phyloP scores from a whole-genome alignment of 2,329 filamentous ascomycete genomes.

The Phialophora verrucosa region DNA sequence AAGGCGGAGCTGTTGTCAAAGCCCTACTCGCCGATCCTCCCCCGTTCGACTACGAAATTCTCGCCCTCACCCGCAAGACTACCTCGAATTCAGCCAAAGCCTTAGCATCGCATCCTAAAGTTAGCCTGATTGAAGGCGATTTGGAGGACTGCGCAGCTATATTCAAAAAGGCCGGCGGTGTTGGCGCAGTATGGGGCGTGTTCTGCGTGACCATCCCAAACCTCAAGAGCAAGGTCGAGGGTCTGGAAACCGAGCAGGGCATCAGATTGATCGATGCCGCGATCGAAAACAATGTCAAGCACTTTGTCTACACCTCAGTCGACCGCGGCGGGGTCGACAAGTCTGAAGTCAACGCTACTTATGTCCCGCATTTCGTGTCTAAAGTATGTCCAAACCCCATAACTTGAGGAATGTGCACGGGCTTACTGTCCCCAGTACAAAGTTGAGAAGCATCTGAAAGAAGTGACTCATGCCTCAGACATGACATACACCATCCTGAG shows the following conservation, averaged over 20 bases:
- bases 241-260: conserved; percentile 61
- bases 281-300: conserved; percentile 60
- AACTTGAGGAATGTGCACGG: not conserved
- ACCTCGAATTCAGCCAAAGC: conserved; percentile 57
- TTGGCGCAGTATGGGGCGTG: conserved; percentile 62
- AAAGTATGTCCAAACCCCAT: conserved; percentile 48
- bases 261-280: conserved; percentile 64
- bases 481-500: conserved; percentile 69
- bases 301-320: conserved; percentile 69
- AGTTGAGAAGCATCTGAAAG: conserved; percentile 67
- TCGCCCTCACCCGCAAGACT: conserved; percentile 57
- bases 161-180: conserved; percentile 54
- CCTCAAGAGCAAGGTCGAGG: conserved; percentile 45
- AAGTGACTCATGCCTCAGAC: conserved; percentile 48
- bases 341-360: conserved; percentile 59
- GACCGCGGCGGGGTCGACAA: conserved; percentile 65
- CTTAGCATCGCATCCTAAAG: conserved; percentile 51
- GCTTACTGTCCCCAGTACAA: conserved; percentile 45
- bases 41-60: conserved; percentile 54
- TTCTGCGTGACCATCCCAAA: conserved; percentile 63
- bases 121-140: conserved; percentile 64
- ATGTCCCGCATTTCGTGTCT: conserved; percentile 66
- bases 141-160: conserved; percentile 58
- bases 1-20: conserved; percentile 47
- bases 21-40: conserved; percentile 42